Conservation (phyloP, 176 grass and related monocot genomes). For the Lolium multiflorum region DNA sequence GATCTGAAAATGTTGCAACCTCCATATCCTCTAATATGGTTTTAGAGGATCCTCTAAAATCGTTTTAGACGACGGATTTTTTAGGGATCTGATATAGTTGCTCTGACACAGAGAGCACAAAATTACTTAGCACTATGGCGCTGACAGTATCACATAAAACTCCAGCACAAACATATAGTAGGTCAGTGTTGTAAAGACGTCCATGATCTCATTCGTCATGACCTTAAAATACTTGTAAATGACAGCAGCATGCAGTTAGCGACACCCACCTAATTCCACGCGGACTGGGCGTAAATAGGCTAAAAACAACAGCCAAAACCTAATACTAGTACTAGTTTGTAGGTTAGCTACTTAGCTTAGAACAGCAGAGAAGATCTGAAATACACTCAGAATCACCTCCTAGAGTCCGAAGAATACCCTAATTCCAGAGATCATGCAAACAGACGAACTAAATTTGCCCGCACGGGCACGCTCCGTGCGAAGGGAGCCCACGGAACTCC, state of each 20-base stretch:
- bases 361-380: not conserved
- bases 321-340: not conserved
- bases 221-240: not conserved
- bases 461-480: not conserved
- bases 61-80: no score
- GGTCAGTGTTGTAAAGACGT: not conserved
- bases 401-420: not conserved
- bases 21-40: no score
- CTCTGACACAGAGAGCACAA: not conserved
- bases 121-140: not conserved
- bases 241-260: not conserved
- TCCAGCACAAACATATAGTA: not conserved
- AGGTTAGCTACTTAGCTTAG: not conserved
- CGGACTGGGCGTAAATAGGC: not conserved
- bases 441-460: not conserved
- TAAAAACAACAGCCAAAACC: not conserved
- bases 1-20: not conserved
- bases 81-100: not conserved
- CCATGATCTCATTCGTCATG: not conserved
- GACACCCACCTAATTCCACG: not conserved
- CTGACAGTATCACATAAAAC: not conserved
- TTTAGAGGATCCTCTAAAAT: no score
- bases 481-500: not conserved
- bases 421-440: not conserved
- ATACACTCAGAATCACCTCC: not conserved